Conservation (phyloP, 2,329 filamentous ascomycete genomes). For the Purpureocillium lavendulum region DNA sequence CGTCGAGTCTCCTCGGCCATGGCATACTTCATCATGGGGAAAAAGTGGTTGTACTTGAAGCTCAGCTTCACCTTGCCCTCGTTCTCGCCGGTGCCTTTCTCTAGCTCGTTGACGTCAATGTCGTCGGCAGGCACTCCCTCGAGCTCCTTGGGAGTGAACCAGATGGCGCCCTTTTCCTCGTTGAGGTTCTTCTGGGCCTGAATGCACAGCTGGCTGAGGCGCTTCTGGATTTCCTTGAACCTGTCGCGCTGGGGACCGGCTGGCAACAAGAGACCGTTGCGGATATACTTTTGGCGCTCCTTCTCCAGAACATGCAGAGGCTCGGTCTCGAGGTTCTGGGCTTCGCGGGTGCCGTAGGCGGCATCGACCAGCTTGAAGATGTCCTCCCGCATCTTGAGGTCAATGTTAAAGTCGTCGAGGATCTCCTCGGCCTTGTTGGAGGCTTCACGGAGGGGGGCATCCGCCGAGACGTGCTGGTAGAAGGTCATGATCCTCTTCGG, state of each 20-base stretch:
- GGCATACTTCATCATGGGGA: conserved; percentile 71
- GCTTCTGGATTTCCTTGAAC: conserved; percentile 82
- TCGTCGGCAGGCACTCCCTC: conserved; percentile 69
- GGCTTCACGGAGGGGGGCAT: conserved; percentile 62
- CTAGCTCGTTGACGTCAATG: conserved; percentile 50
- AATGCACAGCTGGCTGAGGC: conserved; percentile 65
- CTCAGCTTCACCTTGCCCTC: conserved; percentile 67
- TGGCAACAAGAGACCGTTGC: conserved; percentile 66
- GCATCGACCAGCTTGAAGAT: conserved; percentile 61
- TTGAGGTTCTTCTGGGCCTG: conserved; percentile 74
- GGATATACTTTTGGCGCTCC: conserved; percentile 68
- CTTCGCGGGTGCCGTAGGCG: conserved; percentile 42
- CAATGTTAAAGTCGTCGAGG: conserved; percentile 69
- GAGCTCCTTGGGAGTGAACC: conserved; percentile 67
- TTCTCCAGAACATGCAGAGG: conserved; percentile 66
- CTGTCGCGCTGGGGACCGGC: conserved; percentile 63
- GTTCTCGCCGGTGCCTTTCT: conserved; percentile 64
- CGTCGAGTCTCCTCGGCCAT: conserved; percentile 60
- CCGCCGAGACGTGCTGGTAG: conserved; percentile 69
- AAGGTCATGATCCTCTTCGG: conserved; percentile 63
- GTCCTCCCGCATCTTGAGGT: conserved; percentile 74
- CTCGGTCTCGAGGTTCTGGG: conserved; percentile 55
- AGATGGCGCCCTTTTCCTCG: conserved; percentile 73
- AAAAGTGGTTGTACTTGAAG: conserved; percentile 79
- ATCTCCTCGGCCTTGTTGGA: conserved; percentile 69